Evolutionary conservation across 2,329 filamentous ascomycete genomes (phyloP).

Genomic region (Hypoxylon sp.): DNA sequence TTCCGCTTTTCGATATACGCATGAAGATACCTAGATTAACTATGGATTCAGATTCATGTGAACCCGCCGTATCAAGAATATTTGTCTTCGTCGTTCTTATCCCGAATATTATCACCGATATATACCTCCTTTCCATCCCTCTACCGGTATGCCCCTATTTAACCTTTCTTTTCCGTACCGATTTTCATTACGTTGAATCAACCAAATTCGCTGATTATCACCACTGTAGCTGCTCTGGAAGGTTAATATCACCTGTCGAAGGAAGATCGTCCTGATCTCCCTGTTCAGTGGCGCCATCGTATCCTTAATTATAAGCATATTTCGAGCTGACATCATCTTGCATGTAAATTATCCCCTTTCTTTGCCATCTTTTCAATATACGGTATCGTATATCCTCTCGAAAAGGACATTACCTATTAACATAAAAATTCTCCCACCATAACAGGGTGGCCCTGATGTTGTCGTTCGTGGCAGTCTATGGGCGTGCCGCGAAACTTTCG

Average conservation of each 20-base stretch:
- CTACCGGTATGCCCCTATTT: constrained; percentile 54
- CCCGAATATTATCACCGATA: constrained; percentile 62
- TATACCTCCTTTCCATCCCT: constrained; percentile 64
- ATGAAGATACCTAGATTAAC: not conserved
- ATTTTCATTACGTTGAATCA: not conserved
- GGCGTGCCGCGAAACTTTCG: constrained; percentile 59
- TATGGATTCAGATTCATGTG: constrained; percentile 55
- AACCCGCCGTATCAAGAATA: constrained; percentile 61
- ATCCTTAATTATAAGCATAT: constrained; percentile 63
- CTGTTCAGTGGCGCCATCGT: constrained; percentile 66
- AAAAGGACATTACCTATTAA: not conserved
- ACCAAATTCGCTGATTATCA: not conserved
- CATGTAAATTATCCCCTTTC: not conserved
- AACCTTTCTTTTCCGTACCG: not conserved
- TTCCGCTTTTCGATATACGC: not conserved
- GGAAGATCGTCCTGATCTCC: constrained; percentile 60
- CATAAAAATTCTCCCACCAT: not conserved
- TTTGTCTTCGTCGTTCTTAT: constrained; percentile 60
- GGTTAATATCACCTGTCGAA: constrained; percentile 58
- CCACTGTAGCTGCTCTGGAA: constrained; percentile 60
- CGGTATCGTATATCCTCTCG: not conserved
- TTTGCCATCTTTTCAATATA: not conserved
- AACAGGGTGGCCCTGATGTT: constrained; percentile 42
- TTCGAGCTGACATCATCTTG: constrained; percentile 62
- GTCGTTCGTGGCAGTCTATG: constrained; percentile 49